Evolutionary conservation across 495 filamentous ascomycete species (phyloP).

Genomic region (Elasticomyces elasticus): DNA sequence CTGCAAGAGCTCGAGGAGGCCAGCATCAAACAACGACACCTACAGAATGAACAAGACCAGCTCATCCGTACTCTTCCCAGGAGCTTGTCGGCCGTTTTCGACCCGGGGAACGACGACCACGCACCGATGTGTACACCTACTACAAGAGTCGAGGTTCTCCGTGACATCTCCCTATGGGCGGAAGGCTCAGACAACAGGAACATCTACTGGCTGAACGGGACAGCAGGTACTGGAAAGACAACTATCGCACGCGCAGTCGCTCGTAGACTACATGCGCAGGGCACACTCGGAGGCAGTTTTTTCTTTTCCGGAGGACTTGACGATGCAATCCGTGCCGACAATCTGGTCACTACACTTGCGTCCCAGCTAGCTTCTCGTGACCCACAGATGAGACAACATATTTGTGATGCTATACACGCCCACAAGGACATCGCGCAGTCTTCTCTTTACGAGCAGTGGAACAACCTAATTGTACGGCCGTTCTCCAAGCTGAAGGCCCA

Average conservation of each 20-base stretch:
- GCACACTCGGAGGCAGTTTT: slow-evolving; percentile 24
- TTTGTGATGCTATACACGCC: not conserved
- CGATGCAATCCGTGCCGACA: slow-evolving; percentile 15
- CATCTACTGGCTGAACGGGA: slow-evolving; percentile 34
- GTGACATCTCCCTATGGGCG: slow-evolving; percentile 23
- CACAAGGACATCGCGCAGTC: not conserved
- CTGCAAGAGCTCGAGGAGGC: not conserved
- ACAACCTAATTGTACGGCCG: not conserved
- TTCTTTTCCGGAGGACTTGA: slow-evolving; percentile 27
- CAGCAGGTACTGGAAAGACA: slow-evolving; percentile 30
- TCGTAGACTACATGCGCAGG: not conserved
- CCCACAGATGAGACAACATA: not conserved
- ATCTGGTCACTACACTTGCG: slow-evolving; percentile 25
- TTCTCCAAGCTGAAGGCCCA: not conserved
- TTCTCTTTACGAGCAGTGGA: not conserved
- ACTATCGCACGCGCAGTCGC: slow-evolving; percentile 29
- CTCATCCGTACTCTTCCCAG: not conserved
- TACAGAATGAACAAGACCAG: not conserved
- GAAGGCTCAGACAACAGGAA: slow-evolving; percentile 3
- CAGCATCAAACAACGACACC: not conserved
- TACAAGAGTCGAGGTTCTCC: slow-evolving; percentile 24
- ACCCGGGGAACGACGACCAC: not conserved
- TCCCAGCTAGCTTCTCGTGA: not conserved
- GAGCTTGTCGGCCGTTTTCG: not conserved
- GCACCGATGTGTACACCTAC: slow-evolving; percentile 16